Evolutionary conservation across 139 green algal genomes (phyloP), one percentile per base, ranked within the genome.

Genomic region (Pycnococcus provasolii): DNA sequence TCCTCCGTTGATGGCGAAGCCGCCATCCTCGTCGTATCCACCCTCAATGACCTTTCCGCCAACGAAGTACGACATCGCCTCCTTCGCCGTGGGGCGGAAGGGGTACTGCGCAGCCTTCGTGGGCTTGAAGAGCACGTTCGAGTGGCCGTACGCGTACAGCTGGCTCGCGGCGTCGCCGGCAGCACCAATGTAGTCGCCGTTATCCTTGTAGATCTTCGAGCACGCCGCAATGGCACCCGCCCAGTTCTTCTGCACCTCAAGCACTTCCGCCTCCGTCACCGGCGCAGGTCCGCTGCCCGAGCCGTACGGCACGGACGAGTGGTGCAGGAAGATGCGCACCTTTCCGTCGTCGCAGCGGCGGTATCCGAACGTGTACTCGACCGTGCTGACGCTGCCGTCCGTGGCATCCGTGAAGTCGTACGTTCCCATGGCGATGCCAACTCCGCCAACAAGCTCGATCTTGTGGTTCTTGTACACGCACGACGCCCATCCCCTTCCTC

Each of bases 281-380:
- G 26, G 26, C 26, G 26, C 26, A 0, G 26, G 26, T 26, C 26
- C 26, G 26, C 26, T 26, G 26, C 26, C 26, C 26, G 26, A 26
- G 26, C 26, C 26, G 54, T 61, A 66, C 7, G 60, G 60, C 60
- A 66, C 44, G 9, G 60, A 66, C 44, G 60, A 66, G 45, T 66
- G 60, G 45, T 66, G 60, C 44, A 54, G 44, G 60, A 13, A 66
- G 45, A 66, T 66, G 44, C 60, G 44, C 9, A 66, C 44, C 44
- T 66, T 66, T 37, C 60, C 60, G 13, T 66, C 60, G 11, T 66
- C 60, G 45, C 59, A 42, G 44, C 45, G 44, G 15, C 39, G 58
- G 60, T 66, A 66, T 15, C 44, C 60, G 45, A 66, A 66, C 39
- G 60, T 66, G 60, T 66, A 66, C 60, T 66, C 60, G 15, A 66